Conservation (phyloP, 257 asterid species). For the Solanum chaucha region DNA sequence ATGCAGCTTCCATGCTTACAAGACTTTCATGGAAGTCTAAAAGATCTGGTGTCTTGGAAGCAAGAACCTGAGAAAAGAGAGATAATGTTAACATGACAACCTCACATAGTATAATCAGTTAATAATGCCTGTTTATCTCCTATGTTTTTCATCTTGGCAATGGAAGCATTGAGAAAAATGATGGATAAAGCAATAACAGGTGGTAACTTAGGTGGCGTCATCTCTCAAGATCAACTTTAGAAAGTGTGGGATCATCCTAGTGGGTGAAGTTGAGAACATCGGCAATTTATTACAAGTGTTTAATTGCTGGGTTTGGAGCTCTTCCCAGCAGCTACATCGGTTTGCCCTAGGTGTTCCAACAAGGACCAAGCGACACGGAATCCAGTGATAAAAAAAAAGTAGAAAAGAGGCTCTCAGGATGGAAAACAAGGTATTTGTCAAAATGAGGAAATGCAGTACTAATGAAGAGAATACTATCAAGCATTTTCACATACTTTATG, state of each 20-base stretch:
- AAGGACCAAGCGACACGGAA: background rate
- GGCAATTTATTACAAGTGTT: background rate
- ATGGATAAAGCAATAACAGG: background rate
- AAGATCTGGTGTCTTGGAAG: conserved; percentile 61
- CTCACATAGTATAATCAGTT: background rate
- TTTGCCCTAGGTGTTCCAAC: background rate
- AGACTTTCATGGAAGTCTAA: conserved; percentile 70
- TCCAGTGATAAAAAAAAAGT: background rate
- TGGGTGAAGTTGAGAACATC: background rate
- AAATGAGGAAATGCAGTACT: background rate
- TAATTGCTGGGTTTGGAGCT: background rate
- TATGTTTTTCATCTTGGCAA: background rate
- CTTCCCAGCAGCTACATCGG: background rate
- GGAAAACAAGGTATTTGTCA: background rate
- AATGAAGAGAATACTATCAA: background rate
- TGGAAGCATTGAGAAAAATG: background rate
- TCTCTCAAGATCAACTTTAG: background rate
- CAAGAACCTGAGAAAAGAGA: conserved; percentile 59
- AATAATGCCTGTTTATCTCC: background rate
- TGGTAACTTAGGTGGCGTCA: background rate
- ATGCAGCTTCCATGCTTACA: conserved; percentile 72
- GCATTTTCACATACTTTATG: background rate
- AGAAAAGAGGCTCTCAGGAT: background rate
- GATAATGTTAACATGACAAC: background rate
- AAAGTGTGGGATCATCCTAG: background rate